Percentiles rank a stretch among this genome's conserved stretches.
Evolutionary conservation across 2,329 filamentous ascomycete genomes (phyloP).

Genomic region (Ophiobolus disseminans): DNA sequence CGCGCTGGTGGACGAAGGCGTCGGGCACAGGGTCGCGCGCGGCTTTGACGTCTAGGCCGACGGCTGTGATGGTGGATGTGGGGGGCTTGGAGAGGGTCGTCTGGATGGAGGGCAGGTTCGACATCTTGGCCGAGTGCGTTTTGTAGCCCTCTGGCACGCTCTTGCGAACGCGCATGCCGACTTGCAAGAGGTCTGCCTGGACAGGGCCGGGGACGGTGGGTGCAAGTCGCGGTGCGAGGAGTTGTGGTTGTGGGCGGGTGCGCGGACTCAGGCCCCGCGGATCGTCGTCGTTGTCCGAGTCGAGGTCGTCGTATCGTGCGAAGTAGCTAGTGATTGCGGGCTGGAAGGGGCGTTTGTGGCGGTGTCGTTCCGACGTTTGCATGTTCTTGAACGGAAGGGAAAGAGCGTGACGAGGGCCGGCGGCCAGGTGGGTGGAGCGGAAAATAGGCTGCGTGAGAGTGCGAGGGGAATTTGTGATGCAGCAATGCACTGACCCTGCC

Average conservation of each 20-base stretch:
- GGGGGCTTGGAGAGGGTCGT: constrained; percentile 31
- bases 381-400: constrained; percentile 21
- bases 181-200: constrained; percentile 83
- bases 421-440: constrained; percentile 16
- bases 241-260: constrained; percentile 30
- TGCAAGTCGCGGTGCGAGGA: constrained; percentile 24
- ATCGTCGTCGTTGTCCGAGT: constrained; percentile 26
- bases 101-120: constrained; percentile 31
- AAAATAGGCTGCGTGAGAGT: constrained; percentile 10
- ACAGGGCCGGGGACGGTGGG: constrained; percentile 68
- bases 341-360: constrained; percentile 54
- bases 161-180: constrained; percentile 95
- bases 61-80: constrained; percentile 10
- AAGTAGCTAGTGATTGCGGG: constrained; percentile 56
- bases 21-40: constrained; percentile 30
- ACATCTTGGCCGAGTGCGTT: constrained; percentile 61
- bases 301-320: constrained; percentile 26
- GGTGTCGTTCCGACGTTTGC: constrained; percentile 34
- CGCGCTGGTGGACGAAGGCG: constrained; percentile 53
- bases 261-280: constrained; percentile 37
- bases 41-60: constrained; percentile 28
- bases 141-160: constrained; percentile 94
- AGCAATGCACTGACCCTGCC: constrained; percentile 20
- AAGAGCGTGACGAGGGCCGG: constrained; percentile 4
- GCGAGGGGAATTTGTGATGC: constrained; percentile 25